Base-by-base conservation (phyloP, 2,329 filamentous ascomycete species). In the Penicillium digitatum region DNA sequence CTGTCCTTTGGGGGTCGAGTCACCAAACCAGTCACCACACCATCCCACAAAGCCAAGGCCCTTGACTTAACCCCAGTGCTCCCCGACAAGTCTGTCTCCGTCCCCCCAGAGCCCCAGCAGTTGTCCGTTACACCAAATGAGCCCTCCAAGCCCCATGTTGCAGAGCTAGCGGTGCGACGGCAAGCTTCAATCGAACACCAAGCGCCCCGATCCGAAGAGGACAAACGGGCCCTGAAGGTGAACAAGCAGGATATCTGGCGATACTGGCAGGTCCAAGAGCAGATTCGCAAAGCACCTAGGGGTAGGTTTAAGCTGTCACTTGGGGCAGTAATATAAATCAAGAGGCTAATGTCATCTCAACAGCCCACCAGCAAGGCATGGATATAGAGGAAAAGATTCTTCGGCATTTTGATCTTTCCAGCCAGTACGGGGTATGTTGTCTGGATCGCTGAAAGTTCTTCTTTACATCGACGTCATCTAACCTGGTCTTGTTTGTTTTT, bases 321-420 rank as follows among this genome's bases (percentile, higher is more conserved):
- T 18, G 16, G 24, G 12, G 8, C 0, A 37, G 22, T 7, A 14
- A 6, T 3, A 35, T 48, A 38, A 18, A 35, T 10, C 5, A 20
- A 22, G 16, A 22, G n/a, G 51, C 37, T 45, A 16, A 40, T n/a
- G 52, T 40, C 38, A 8, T 24, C 16, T 39, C 24, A 14, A 35
- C 56, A 78, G 85, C 95, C 34, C 94, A 97, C 68, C 90, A 95
- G 74, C 74, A 87, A 65, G 86, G 80, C 2, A 69, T 97, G 63
- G 81, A 79, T 11, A 62, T 88, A 43, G 81, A 87, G 53, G 92
- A 97, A 79, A 96, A 93, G 78, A 85, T 97, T 26, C 74, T 97
- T 66, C 81, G 93, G 60, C 89, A 96, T 71, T 99, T 94, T 74
- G 94, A 99, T 71, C 87, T 95, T 62, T 94, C 87, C 68, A 89